phyloP scores from a whole-genome alignment of 2,329 filamentous ascomycete genomes.

The Epichloe sibirici region DNA sequence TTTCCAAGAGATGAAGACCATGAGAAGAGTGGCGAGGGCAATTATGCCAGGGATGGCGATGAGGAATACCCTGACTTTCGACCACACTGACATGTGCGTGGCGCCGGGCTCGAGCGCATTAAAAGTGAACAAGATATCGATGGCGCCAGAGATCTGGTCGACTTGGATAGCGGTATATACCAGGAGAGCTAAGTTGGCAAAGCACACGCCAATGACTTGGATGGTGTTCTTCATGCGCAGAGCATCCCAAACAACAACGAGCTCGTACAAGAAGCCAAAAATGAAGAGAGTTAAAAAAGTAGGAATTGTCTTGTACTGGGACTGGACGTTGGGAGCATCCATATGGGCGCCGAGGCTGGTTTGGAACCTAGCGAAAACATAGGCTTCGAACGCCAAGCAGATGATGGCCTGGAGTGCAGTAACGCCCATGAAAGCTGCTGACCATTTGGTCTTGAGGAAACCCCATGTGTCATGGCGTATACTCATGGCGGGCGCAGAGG shows the following conservation, averaged over 20 bases:
- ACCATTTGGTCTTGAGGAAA: constrained; percentile 75
- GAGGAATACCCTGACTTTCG: constrained; percentile 58
- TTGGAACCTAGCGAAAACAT: constrained; percentile 84
- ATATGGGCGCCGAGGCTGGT: constrained; percentile 35
- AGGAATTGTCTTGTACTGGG: constrained; percentile 63
- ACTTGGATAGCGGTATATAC: constrained; percentile 90
- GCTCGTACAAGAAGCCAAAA: constrained; percentile 88
- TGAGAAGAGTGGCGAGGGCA: constrained; percentile 57
- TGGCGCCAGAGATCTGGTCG: constrained; percentile 73
- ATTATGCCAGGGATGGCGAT: constrained; percentile 80
- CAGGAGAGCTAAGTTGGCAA: constrained; percentile 83
- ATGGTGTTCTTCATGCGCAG: constrained; percentile 94
- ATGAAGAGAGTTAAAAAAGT: constrained; percentile 95
- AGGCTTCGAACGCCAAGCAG: constrained; percentile 80
- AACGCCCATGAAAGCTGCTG: constrained; percentile 69
- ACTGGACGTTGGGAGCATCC: constrained; percentile 27
- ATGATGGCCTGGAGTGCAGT: constrained; percentile 66
- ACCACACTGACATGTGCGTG: constrained; percentile 45
- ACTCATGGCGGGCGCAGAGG: constrained; percentile 20
- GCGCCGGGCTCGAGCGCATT: constrained; percentile 30
- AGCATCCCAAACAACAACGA: constrained; percentile 86
- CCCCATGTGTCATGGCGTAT: constrained; percentile 40
- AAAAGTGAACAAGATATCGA: constrained; percentile 36
- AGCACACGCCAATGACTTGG: constrained; percentile 88
- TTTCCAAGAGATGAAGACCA: constrained; percentile 80